Percentiles rank a stretch among this genome's conserved stretches.
Conservation (phyloP, 2,329 filamentous ascomycete genomes). For the Gliomastix tumulicola region DNA sequence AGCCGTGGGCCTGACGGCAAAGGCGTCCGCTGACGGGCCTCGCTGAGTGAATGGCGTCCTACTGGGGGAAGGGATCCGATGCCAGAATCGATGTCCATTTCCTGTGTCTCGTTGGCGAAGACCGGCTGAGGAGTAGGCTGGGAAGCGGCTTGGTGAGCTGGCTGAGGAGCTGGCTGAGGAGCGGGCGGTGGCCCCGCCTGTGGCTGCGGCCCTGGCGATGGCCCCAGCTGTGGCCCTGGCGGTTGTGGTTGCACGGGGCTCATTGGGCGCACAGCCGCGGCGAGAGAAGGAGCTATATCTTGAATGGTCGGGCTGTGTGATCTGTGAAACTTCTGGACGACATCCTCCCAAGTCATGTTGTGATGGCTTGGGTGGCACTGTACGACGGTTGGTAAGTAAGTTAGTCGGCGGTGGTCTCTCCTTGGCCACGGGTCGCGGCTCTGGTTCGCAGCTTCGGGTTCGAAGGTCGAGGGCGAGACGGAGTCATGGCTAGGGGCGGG, state of each 20-base stretch:
- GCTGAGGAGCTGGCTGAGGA: no score
- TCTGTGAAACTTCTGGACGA: slow-evolving; percentile 44
- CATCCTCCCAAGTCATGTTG: slow-evolving; percentile 55
- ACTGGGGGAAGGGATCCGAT: slow-evolving; percentile 17
- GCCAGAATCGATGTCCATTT: slow-evolving; percentile 48
- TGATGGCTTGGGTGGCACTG: slow-evolving; percentile 56
- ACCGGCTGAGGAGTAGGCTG: slow-evolving; percentile 25
- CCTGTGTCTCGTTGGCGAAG: slow-evolving; percentile 38
- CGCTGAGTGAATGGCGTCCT: slow-evolving; percentile 31
- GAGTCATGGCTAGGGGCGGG: no score
- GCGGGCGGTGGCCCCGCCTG: no score
- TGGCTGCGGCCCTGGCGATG: no score
- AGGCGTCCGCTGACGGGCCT: slow-evolving; percentile 47
- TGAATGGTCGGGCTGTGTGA: slow-evolving; percentile 43
- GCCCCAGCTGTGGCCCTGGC: slow-evolving; percentile 37
- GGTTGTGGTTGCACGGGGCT: no score
- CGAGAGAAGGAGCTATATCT: slow-evolving; percentile 35
- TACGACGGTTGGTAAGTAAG: no score
- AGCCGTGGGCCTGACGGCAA: slow-evolving; percentile 48
- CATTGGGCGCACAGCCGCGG: no score
- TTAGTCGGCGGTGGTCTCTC: no score
- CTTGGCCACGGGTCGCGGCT: no score
- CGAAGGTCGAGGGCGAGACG: no score
- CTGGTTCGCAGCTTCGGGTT: no score
- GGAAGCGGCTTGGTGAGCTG: no score